phyloP scores from a whole-genome alignment of 768 basidiomycete species.

The Gyrodon lividus region DNA sequence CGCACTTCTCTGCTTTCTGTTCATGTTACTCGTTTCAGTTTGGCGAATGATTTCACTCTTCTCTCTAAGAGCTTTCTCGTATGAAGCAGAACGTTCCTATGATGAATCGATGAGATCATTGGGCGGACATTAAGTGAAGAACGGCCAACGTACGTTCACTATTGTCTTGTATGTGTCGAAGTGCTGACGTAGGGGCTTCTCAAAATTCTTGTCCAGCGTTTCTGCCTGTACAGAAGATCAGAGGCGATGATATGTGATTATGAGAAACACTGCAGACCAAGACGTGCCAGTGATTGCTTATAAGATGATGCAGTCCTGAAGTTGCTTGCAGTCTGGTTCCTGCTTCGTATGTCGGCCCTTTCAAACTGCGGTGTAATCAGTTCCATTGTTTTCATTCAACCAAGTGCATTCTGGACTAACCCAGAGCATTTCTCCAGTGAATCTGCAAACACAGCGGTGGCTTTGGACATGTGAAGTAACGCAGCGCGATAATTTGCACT shows the following conservation, averaged over 20 bases:
- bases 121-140: slow-evolving; percentile 1
- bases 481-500: slow-evolving; percentile 81
- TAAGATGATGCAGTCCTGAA: slow-evolving; percentile 86
- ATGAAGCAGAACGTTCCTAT: slow-evolving; percentile 81
- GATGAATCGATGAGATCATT: slow-evolving; percentile 6
- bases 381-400: not conserved
- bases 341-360: slow-evolving; percentile 77
- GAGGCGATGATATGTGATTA: slow-evolving; percentile 3
- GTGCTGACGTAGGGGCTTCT: slow-evolving; percentile 84
- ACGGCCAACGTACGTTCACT: slow-evolving; percentile 53
- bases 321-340: slow-evolving; percentile 83
- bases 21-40: slow-evolving; percentile 84
- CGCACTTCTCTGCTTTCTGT: slow-evolving; percentile 82
- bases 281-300: slow-evolving; percentile 91
- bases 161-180: slow-evolving; percentile 75
- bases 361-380: slow-evolving; percentile 46
- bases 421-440: slow-evolving; percentile 82
- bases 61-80: slow-evolving; percentile 79
- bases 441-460: slow-evolving; percentile 82
- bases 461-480: slow-evolving; percentile 76
- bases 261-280: slow-evolving; percentile 51
- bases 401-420: slow-evolving; percentile 42
- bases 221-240: slow-evolving; percentile 56
- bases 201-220: slow-evolving; percentile 82
- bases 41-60: slow-evolving; percentile 83